Evolutionary conservation across 345 rosid species (phyloP).

Genomic region (Citrus maxima): DNA sequence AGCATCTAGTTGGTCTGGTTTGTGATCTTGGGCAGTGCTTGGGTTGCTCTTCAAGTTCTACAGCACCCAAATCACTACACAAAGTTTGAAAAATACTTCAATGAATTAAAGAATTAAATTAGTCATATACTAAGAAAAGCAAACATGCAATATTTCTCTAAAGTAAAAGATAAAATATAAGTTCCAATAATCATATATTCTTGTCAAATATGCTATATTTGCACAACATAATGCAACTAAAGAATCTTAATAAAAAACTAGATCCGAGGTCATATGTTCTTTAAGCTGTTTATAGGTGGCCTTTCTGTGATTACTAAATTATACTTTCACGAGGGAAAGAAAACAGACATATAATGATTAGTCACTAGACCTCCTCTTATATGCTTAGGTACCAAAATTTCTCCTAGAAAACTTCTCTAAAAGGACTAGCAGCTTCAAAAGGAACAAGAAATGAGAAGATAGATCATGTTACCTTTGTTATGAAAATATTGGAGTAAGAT

Average conservation of each 20-base stretch:
- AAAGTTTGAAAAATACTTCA: conserved; percentile 54
- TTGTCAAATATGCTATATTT: neutral
- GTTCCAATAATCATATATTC: neutral
- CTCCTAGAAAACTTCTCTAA: neutral
- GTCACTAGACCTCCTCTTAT: too few species aligned
- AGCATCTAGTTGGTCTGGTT: too few species aligned
- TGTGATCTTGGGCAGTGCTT: too few species aligned
- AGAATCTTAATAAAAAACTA: neutral
- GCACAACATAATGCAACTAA: neutral
- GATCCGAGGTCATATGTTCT: neutral
- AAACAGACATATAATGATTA: neutral
- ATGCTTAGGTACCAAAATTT: neutral
- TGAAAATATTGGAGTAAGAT: conserved; percentile 59
- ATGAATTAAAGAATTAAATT: conserved; percentile 7
- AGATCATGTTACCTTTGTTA: conserved; percentile 39
- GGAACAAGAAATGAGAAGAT: neutral
- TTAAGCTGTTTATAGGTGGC: neutral
- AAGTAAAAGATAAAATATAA: neutral
- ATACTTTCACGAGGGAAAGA: neutral
- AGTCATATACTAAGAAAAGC: neutral
- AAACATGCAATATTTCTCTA: neutral
- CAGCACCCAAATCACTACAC: too few species aligned
- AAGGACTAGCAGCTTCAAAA: neutral
- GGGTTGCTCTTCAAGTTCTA: too few species aligned
- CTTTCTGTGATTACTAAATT: neutral